Evolutionary conservation across 169 alveolate genomes (phyloP), one percentile per base, ranked within the genome.

Genomic region (Plasmodium knowlesi): DNA sequence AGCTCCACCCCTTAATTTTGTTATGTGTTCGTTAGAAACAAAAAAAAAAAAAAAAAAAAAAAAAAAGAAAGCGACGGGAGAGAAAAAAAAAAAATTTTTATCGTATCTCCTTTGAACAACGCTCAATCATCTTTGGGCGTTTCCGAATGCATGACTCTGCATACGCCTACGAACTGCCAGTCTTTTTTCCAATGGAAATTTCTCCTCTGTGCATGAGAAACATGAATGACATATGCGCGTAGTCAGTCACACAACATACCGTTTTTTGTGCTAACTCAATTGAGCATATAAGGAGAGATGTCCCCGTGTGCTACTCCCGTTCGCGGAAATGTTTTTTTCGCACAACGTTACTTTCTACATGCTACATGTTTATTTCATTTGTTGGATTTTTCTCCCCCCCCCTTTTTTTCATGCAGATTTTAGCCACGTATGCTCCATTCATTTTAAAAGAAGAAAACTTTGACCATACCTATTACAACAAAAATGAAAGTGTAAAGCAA

Each of bases 11-110:
- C 82, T 83, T 79, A 25, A 89, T 89, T 89, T 89, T 78, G 79
- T 89, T 89, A 79, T 89, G 90, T 89, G 94, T 89, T 57, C 82
- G 94, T 79, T 89, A 89, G 90, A 78, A 81, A 53, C 8, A 10
- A 30, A 53, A 67, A 85, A 73, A 88, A 8, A 73, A 16, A n/a
- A n/a, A n/a, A n/a, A 73, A 72, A 43, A 84, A 39, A 22, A 6
- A 22, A 16, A n/a, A n/a, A n/a, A n/a, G n/a, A n/a, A n/a, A n/a
- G n/a, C n/a, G 19, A 0, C 19, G 32, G 6, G 70, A 3, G 70
- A 9, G 53, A 12, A 82, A 30, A 82, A 5, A 82, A 37, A 82
- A 32, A 74, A 14, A 25, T 34, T 30, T 74, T 39, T 74, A 32
- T 74, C 54, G 43, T 22, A 74, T 28, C 9, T 16, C 37, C 22